Evolutionary conservation across 768 basidiomycete genomes (phyloP).

Genomic region (Sistotremastrum niveocremeum): DNA sequence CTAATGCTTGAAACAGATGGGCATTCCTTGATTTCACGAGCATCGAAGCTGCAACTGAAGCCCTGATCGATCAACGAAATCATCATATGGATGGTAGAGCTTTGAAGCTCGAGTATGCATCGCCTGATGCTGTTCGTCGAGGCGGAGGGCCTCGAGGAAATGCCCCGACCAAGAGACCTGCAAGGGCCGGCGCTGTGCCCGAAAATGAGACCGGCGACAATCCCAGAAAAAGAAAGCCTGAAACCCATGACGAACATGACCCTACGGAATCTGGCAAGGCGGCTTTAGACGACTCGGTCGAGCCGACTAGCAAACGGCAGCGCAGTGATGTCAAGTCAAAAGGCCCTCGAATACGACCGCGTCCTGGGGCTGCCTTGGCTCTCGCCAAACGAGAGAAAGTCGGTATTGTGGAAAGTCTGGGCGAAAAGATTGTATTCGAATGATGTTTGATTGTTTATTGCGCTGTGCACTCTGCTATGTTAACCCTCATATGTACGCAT

Average conservation of each 20-base stretch:
- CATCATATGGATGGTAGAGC: slow-evolving; percentile 73
- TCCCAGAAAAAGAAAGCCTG: too few species aligned
- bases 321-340: slow-evolving; percentile 7
- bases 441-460: too few species aligned
- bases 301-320: too few species aligned
- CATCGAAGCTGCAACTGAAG: slow-evolving; percentile 65
- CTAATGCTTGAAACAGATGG: slow-evolving; percentile 41
- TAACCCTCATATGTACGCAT: too few species aligned
- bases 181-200: too few species aligned
- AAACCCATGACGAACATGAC: too few species aligned
- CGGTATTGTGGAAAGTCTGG: slow-evolving; percentile 54
- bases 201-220: too few species aligned
- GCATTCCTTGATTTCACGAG: slow-evolving; percentile 87
- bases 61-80: slow-evolving; percentile 73
- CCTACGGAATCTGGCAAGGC: too few species aligned
- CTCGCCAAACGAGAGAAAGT: slow-evolving; percentile 62
- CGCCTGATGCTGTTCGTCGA: slow-evolving; percentile 74
- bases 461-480: too few species aligned
- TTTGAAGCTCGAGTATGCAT: slow-evolving; percentile 82
- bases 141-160: slow-evolving; percentile 37
- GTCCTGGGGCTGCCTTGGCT: slow-evolving; percentile 71
- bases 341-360: slow-evolving; percentile 37
- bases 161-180: not conserved
- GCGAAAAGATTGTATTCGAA: slow-evolving; percentile 56
- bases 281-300: too few species aligned